Evolutionary conservation across 2,329 filamentous ascomycete genomes (phyloP).

Genomic region (Magnaporthiopsis poae): DNA sequence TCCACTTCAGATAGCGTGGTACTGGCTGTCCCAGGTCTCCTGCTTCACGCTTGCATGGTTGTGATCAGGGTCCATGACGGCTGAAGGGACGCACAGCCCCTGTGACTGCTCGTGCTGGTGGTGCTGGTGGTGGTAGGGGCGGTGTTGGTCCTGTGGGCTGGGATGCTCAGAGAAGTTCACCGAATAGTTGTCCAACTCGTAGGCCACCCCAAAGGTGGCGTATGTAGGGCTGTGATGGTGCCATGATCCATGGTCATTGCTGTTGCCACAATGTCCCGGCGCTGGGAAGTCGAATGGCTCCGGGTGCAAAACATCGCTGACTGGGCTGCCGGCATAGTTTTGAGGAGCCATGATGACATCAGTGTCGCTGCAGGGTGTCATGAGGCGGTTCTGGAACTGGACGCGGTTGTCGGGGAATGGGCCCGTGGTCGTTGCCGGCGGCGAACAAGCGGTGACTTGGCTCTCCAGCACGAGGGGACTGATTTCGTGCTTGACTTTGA

Average conservation of each 20-base stretch:
- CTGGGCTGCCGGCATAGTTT: slow-evolving; percentile 23
- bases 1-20: slow-evolving; percentile 6
- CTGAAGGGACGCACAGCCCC: slow-evolving; percentile 17
- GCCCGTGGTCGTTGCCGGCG: slow-evolving; percentile 21
- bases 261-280: slow-evolving; percentile 3
- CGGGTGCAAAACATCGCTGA: slow-evolving; percentile 22
- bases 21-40: slow-evolving; percentile 23
- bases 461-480: background rate
- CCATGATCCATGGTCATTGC: slow-evolving; percentile 19
- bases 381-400: slow-evolving; percentile 30
- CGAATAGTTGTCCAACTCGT: slow-evolving; percentile 29
- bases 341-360: slow-evolving; percentile 28
- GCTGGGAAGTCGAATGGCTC: slow-evolving; percentile 22
- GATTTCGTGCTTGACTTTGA: background rate
- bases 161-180: slow-evolving; percentile 19
- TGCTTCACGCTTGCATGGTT: slow-evolving; percentile 25
- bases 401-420: slow-evolving; percentile 21
- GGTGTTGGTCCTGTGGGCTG: background rate
- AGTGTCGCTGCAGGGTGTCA: slow-evolving; percentile 45
- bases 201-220: slow-evolving; percentile 21
- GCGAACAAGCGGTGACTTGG: slow-evolving; percentile 5
- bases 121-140: slow-evolving; percentile 18
- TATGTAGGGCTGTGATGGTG: slow-evolving; percentile 16
- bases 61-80: slow-evolving; percentile 19
- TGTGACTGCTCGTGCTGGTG: slow-evolving; percentile 14